Conservation (phyloP, 495 filamentous ascomycete genomes). For the Aspergillus coremiiformis region DNA sequence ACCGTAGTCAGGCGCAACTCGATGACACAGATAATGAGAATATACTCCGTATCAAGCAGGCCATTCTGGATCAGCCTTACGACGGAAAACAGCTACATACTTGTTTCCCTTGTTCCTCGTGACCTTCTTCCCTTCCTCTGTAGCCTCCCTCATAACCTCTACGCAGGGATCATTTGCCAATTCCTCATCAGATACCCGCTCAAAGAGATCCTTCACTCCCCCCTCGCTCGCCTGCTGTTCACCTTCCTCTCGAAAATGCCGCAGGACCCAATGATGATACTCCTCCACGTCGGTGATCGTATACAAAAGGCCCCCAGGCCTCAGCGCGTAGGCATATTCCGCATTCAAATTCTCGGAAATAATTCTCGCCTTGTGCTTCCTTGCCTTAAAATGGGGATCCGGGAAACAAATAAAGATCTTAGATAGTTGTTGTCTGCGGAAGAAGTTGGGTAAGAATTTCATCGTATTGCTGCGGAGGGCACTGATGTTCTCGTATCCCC, state of each 20-base stretch:
- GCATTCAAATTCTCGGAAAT: constrained; percentile 79
- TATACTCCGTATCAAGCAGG: background rate
- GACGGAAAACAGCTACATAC: constrained; percentile 76
- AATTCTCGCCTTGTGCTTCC: constrained; percentile 95
- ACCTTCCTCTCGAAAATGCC: constrained; percentile 55
- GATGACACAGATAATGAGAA: background rate
- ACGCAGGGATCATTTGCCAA: constrained; percentile 70
- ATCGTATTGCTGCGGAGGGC: constrained; percentile 90
- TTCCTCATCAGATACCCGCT: constrained; percentile 52
- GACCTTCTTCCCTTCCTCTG: constrained; percentile 97
- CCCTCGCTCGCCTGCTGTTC: constrained; percentile 19
- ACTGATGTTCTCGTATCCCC: constrained; percentile 72
- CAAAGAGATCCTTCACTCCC: constrained; percentile 49
- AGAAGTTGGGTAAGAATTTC: constrained; percentile 98
- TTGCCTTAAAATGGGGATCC: constrained; percentile 94
- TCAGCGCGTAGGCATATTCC: constrained; percentile 86
- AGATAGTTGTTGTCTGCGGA: constrained; percentile 61
- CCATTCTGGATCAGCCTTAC: constrained; percentile 76
- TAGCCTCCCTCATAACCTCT: constrained; percentile 71
- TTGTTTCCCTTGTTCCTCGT: constrained; percentile 81
- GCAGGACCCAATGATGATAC: constrained; percentile 84
- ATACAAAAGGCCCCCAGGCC: constrained; percentile 78
- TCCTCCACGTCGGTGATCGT: constrained; percentile 97
- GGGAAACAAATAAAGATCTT: constrained; percentile 98
- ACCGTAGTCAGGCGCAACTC: background rate